phyloP scores from a whole-genome alignment of 140 eudicot species.

The Stevia rebaudiana region DNA sequence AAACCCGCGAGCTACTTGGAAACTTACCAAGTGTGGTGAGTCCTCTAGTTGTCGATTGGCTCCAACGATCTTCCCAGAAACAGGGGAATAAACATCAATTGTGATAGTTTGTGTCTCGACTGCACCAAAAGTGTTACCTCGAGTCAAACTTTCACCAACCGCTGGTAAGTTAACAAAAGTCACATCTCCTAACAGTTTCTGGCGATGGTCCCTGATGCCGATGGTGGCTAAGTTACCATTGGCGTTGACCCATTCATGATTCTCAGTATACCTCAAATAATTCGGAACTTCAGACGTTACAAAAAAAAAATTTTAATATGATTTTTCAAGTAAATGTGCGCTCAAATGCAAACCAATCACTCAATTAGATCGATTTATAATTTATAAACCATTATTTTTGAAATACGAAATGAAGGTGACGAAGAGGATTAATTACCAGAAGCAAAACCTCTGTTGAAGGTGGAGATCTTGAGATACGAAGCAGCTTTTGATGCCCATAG shows the following conservation, averaged over 20 bases:
- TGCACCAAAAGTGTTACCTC: constrained; percentile 76
- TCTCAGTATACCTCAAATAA: constrained; percentile 72
- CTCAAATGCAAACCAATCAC: not conserved
- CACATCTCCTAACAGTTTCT: constrained; percentile 85
- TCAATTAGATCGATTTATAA: not conserved
- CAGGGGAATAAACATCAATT: constrained; percentile 84
- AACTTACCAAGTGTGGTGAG: constrained; percentile 70
- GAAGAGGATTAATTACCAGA: constrained; percentile 36
- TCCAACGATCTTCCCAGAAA: constrained; percentile 76
- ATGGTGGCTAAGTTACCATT: constrained; percentile 64
- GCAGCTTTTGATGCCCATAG: constrained; percentile 51
- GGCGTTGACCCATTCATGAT: constrained; percentile 93
- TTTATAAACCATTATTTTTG: not conserved
- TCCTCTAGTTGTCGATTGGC: constrained; percentile 50
- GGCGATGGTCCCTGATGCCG: constrained; percentile 93
- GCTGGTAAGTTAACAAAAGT: constrained; percentile 81
- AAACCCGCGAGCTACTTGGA: not conserved
- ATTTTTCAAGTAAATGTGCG: too few species aligned
- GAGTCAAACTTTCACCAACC: constrained; percentile 52
- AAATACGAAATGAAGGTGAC: not conserved
- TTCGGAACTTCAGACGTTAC: constrained; percentile 44
- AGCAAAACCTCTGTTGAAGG: constrained; percentile 47
- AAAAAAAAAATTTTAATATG: not conserved
- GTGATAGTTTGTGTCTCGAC: constrained; percentile 92
- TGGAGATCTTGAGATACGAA: constrained; percentile 46